Evolutionary conservation across 768 basidiomycete genomes (phyloP).

Genomic region (Serendipita sp.): DNA sequence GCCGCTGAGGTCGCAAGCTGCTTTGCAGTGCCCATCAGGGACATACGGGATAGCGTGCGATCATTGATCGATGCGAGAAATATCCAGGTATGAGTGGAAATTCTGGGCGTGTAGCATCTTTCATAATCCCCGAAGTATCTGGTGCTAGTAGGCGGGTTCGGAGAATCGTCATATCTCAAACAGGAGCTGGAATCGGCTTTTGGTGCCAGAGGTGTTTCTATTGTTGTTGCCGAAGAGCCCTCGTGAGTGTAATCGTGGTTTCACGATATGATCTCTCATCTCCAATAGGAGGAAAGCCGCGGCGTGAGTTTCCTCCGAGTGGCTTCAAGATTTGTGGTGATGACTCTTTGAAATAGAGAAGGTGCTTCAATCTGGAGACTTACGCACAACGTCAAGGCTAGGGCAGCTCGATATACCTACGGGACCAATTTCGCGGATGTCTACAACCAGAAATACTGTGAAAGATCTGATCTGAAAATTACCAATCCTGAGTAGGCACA

Average conservation of each 20-base stretch:
- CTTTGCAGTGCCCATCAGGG: not conserved
- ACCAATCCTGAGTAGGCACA: not conserved
- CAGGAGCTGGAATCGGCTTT: not conserved
- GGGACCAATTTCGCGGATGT: not conserved
- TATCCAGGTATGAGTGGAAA: not conserved
- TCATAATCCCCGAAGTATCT: not conserved
- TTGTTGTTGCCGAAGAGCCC: not conserved
- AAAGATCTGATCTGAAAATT: not conserved
- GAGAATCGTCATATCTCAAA: slow-evolving; percentile 1
- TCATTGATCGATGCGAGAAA: too few species aligned
- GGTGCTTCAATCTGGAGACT: not conserved
- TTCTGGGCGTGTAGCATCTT: too few species aligned
- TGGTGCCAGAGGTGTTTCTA: not conserved
- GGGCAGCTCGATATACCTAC: not conserved
- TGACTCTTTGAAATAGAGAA: not conserved
- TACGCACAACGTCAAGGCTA: not conserved
- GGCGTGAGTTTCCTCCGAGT: not conserved
- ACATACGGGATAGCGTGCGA: not conserved
- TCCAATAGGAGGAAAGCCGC: not conserved
- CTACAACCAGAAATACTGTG: not conserved
- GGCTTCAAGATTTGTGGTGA: not conserved
- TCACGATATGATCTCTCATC: too few species aligned
- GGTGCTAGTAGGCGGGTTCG: slow-evolving; percentile 6
- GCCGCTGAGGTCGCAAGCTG: not conserved
- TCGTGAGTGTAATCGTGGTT: not conserved